These are phyloP conservation scores for Phytophthora pinifolia DNA, from an alignment of 352 stramenopile genomes.

Conservation along the genomic window DNA sequence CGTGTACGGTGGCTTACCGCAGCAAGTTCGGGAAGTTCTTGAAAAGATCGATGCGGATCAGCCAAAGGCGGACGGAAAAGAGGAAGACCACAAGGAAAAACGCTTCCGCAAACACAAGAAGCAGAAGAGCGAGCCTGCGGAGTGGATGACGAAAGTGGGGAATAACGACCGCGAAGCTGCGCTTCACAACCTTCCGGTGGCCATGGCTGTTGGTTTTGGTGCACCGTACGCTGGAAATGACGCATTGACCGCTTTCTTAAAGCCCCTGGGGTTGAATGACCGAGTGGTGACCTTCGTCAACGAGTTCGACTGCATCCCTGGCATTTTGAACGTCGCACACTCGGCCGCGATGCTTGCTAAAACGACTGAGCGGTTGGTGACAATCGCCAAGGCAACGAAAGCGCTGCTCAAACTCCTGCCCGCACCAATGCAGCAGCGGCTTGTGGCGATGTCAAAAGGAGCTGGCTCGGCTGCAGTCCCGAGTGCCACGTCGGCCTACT, in stretches of 20 bases:
- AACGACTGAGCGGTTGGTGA: conserved; percentile 71
- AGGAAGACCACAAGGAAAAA: conserved; percentile 20
- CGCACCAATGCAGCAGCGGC: conserved; percentile 59
- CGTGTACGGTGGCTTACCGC: conserved; percentile 59
- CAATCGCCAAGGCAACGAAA: conserved; percentile 76
- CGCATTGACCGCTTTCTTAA: conserved; percentile 49
- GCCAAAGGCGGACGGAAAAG: conserved; percentile 30
- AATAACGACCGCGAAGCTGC: conserved; percentile 19
- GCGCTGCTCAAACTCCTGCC: conserved; percentile 69
- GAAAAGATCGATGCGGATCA: conserved; percentile 54
- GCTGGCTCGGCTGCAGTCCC: conserved; percentile 26
- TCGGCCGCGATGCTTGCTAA: conserved; percentile 73
- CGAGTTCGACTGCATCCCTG: conserved; percentile 81
- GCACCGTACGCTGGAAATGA: conserved; percentile 63
- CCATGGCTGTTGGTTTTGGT: conserved; percentile 71
- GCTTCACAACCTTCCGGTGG: conserved; percentile 29
- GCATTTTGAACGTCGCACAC: conserved; percentile 78
- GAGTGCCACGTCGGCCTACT: conserved; percentile 63
- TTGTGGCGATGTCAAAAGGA: conserved; percentile 31
- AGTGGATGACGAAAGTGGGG: conserved; percentile 23
- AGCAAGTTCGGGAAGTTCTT: conserved; percentile 36
- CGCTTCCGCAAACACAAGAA: conserved; percentile 27
- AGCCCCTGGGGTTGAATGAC: conserved; percentile 41
- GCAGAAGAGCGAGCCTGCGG: conserved; percentile 16
- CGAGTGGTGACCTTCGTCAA: conserved; percentile 81